Evolutionary conservation across 2,329 filamentous ascomycete species (phyloP).

Genomic region (Colletotrichum trifolii): DNA sequence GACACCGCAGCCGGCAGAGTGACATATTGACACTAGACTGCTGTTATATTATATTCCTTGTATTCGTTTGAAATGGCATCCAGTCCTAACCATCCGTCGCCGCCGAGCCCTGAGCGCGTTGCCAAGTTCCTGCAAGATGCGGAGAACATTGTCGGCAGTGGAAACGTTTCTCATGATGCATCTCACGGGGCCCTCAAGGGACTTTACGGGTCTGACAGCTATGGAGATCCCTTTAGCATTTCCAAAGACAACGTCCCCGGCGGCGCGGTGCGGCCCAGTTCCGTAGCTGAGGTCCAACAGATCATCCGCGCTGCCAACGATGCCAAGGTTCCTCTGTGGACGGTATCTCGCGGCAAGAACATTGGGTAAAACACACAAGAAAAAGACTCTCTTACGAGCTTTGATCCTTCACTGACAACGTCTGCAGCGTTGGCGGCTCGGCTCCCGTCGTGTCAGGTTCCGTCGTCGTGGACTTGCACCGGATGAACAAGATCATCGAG

Average conservation of each 20-base stretch:
- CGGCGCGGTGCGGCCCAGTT: neutral
- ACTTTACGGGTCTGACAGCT: neutral
- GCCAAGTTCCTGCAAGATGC: neutral
- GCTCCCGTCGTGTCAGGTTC: constrained; percentile 49
- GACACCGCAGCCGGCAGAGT: too few relatives aligned
- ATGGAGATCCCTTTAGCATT: neutral
- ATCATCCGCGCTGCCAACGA: constrained; percentile 4
- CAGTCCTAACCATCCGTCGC: too few relatives aligned
- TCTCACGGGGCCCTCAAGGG: neutral
- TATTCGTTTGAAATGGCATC: too few relatives aligned
- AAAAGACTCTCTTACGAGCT: neutral
- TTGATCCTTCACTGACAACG: neutral
- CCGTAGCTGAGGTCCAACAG: neutral
- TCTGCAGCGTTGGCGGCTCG: constrained; percentile 55
- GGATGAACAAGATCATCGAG: constrained; percentile 56
- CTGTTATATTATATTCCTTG: too few relatives aligned
- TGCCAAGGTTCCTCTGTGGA: neutral
- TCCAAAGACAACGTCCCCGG: neutral
- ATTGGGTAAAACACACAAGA: neutral
- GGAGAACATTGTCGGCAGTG: neutral
- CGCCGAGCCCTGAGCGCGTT: neutral
- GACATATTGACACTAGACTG: too few relatives aligned
- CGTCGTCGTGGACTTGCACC: constrained; percentile 54
- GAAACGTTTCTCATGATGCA: neutral
- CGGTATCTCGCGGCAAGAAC: constrained; percentile 3